Evolutionary conservation across 2,329 filamentous ascomycete species (phyloP).

Genomic region (Pleomassaria siparia): DNA sequence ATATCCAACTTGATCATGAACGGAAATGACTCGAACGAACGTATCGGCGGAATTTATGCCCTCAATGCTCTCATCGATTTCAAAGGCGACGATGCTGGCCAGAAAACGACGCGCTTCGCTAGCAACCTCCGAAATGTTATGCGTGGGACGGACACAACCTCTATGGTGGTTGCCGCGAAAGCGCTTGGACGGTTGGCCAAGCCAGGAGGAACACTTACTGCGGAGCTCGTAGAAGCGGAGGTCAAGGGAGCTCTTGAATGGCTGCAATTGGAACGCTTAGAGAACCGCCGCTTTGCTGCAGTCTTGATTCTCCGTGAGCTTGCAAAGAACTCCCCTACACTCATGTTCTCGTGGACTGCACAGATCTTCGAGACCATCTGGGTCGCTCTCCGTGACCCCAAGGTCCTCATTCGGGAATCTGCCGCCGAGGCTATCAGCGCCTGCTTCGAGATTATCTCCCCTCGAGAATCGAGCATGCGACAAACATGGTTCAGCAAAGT

Average conservation of each 20-base stretch:
- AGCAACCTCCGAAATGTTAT: conserved; percentile 86
- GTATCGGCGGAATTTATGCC: conserved; percentile 87
- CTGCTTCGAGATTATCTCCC: conserved; percentile 93
- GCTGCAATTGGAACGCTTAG: conserved; percentile 91
- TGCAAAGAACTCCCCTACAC: conserved; percentile 86
- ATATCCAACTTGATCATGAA: conserved; percentile 77
- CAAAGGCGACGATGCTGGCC: conserved; percentile 87
- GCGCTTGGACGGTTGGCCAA: conserved; percentile 88
- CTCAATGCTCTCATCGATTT: conserved; percentile 94
- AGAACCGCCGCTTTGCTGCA: conserved; percentile 90
- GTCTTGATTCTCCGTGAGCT: conserved; percentile 89
- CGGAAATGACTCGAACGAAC: conserved; percentile 82
- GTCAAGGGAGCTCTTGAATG: conserved; percentile 96
- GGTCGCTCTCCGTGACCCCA: conserved; percentile 86
- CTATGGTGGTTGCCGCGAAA: conserved; percentile 86
- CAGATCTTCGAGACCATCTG: conserved; percentile 95
- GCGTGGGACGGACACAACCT: conserved; percentile 84
- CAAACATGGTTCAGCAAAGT: conserved; percentile 88
- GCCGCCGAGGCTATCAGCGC: conserved; percentile 92
- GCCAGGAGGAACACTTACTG: conserved; percentile 90
- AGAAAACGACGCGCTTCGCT: conserved; percentile 93
- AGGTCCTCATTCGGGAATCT: conserved; percentile 87
- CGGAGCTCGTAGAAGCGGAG: conserved; percentile 93
- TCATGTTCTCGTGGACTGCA: conserved; percentile 95
- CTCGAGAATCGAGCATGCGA: conserved; percentile 86